Evolutionary conservation across 2,329 filamentous ascomycete genomes (phyloP).

Genomic region (Sordariomycetes sp.): DNA sequence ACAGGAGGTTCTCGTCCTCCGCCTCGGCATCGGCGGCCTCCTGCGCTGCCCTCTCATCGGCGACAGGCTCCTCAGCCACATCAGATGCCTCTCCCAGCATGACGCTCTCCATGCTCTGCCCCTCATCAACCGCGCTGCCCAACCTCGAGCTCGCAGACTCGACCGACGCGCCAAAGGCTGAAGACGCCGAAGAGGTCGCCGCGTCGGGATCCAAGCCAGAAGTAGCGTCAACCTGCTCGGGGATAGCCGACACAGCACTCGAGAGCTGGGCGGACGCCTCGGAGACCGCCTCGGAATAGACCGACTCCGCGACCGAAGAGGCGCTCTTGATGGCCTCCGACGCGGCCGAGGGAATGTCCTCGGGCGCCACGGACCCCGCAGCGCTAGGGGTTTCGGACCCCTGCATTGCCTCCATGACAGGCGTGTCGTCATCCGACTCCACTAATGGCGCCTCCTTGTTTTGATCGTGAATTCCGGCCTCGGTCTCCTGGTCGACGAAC

Average conservation of each 20-base stretch:
- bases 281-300: slow-evolving; percentile 8
- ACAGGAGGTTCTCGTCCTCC: not conserved
- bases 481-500: not conserved
- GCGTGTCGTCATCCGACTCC: not conserved
- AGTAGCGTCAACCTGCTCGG: not conserved
- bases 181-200: not conserved
- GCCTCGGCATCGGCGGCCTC: not conserved
- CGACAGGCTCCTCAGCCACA: slow-evolving; percentile 2
- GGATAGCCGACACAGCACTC: not conserved
- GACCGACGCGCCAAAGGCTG: slow-evolving; percentile 7
- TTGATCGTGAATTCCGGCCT: not conserved
- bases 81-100: slow-evolving; percentile 4
- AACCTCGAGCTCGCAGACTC: slow-evolving; percentile 9
- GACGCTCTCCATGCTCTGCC: not conserved
- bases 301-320: slow-evolving; percentile 9
- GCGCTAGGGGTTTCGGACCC: not conserved
- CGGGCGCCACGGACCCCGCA: slow-evolving; percentile 10
- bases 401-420: not conserved
- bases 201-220: not conserved
- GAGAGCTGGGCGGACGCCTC: not conserved
- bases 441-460: not conserved
- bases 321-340: slow-evolving; percentile 7
- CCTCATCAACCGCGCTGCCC: slow-evolving; percentile 2
- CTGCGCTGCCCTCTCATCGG: slow-evolving; percentile 5
- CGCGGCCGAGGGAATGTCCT: slow-evolving; percentile 13